Evolutionary conservation across 2,329 filamentous ascomycete species (phyloP), one percentile per base, ranked within the genome.

Genomic region (Epichloe scottii): DNA sequence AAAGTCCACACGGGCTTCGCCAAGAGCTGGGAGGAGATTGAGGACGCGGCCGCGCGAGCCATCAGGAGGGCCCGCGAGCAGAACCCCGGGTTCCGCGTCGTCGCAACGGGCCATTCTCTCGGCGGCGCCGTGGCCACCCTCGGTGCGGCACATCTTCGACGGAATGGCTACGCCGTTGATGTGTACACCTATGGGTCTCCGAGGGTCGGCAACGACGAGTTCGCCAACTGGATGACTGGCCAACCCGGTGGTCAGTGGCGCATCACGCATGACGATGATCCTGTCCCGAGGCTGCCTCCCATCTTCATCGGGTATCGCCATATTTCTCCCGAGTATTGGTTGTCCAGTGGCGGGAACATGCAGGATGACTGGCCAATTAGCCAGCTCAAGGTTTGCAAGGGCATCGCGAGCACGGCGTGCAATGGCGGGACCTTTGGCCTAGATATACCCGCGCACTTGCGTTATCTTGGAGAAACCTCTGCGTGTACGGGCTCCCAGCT

Each of bases 301-400:
- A 66, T 79, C 52, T 49, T 76, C 44, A 63, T 84, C 48, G 76
- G 77, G 35, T 89, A 81, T 68, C 68, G 75, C 39, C 85, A 88
- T 64, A 76, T 79, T n/a, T 77, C 72, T 15, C 82, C 84, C 1
- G 85, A 89, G 70, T 87, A 81, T 67, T 87, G 78, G 74, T 69
- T 85, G 37, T 62, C 68, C 7, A 61, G 59, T 34, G 70, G 70
- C 15, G 49, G 49, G 3, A 56, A 62, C 15, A 59, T 55, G 4
- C 67, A 64, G 6, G 56, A 63, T 39, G 56, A 65, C 54, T 74
- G 74, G 58, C 54, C 57, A 12, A 55, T 70, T 34, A 51, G 46
- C 4, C 68, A 75, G 46, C 58, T 81, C 57, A 58, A 66, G 47
- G 63, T 74, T 23, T 81, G 77, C 66, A 52, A 62, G 14, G 78